Base-by-base conservation (phyloP, 2,329 filamentous ascomycete species). In the Leptographium flavum region DNA sequence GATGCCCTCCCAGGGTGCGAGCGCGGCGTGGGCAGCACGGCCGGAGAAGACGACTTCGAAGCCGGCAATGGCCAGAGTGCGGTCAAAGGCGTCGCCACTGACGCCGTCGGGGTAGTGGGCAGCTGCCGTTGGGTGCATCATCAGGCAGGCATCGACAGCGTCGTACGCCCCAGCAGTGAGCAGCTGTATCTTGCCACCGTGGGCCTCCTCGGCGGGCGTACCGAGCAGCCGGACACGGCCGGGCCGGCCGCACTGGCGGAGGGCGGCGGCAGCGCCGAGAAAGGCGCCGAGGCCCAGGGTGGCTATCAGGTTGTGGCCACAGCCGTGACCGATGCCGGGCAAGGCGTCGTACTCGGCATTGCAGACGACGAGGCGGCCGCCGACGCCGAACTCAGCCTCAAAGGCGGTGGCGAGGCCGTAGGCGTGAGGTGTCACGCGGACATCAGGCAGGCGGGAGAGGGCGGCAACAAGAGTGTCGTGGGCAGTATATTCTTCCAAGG, bases 351-450 rank as follows among this genome's bases (percentile, higher is more conserved):
- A 55, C 45, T 55, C 54, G 43, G 53, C 53, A 23, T 53, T 54
- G 58, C 53, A 42, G 45, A 52, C 23, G 32, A 49, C 40, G 15
- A 54, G 37, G 3, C 45, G 42, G 33, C 50, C 37, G 35, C 48
- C 47, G 46, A 51, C 25, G 6, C 50, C 52, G 32, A 42, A 50
- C n/a, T 49, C 43, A 38, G 47, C 68, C 47, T 67, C 63, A 47
- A 76, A 76, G 0, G 68, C 61, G 0, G 73, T 76, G 19, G 63
- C 57, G 1, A 76, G 50, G 1, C 67, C 71, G 52, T 73, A 74
- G 0, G 70, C 66, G 43, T 71, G 64, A 2, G 63, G 63, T 3
- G 58, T 68, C 6, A 74, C 69, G 0, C 51, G 44, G 51, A 68
- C 69, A 0, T 67, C 71, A n/a, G n/a, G n/a, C 2, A 63, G 61